These are phyloP conservation scores for Aspergillus wentii DNA, from an alignment of 495 filamentous ascomycete genomes.

Conservation along the genomic window DNA sequence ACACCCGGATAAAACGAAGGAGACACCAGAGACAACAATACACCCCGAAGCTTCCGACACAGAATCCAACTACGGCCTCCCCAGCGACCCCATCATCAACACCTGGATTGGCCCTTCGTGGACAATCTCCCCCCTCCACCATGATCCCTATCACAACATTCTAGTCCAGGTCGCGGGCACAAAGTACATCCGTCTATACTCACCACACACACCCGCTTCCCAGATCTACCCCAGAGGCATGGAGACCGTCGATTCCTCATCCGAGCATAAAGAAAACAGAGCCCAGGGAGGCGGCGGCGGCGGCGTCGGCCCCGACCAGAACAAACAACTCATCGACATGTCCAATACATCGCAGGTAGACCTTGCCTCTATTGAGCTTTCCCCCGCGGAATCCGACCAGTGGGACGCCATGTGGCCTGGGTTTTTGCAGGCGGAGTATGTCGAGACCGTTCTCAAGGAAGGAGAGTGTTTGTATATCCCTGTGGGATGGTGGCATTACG, in stretches of 20 bases:
- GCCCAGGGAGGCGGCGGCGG: slow-evolving; percentile 2
- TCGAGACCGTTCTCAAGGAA: slow-evolving; percentile 73
- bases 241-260: slow-evolving; percentile 50
- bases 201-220: slow-evolving; percentile 52
- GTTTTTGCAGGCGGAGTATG: slow-evolving; percentile 57
- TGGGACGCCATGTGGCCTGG: slow-evolving; percentile 52
- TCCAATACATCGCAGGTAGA: slow-evolving; percentile 82
- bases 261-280: slow-evolving; percentile 11
- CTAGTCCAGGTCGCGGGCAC: slow-evolving; percentile 84
- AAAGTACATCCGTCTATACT: slow-evolving; percentile 88
- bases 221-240: slow-evolving; percentile 62
- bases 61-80: too few relatives aligned
- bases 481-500: slow-evolving; percentile 98
- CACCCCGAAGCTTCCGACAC: slow-evolving; percentile 6
- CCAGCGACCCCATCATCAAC: slow-evolving; percentile 53
- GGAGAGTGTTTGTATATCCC: slow-evolving; percentile 92
- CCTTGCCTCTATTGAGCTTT: slow-evolving; percentile 49
- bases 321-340: slow-evolving; percentile 67
- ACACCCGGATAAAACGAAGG: neutral
- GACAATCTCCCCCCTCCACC: slow-evolving; percentile 90
- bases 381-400: slow-evolving; percentile 39
- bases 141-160: slow-evolving; percentile 91
- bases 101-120: slow-evolving; percentile 88
- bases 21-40: slow-evolving; percentile 5
- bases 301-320: too few relatives aligned